These are phyloP conservation scores for Penicillium pancosmium DNA, from an alignment of 495 filamentous ascomycete species.

Conservation along the genomic window DNA sequence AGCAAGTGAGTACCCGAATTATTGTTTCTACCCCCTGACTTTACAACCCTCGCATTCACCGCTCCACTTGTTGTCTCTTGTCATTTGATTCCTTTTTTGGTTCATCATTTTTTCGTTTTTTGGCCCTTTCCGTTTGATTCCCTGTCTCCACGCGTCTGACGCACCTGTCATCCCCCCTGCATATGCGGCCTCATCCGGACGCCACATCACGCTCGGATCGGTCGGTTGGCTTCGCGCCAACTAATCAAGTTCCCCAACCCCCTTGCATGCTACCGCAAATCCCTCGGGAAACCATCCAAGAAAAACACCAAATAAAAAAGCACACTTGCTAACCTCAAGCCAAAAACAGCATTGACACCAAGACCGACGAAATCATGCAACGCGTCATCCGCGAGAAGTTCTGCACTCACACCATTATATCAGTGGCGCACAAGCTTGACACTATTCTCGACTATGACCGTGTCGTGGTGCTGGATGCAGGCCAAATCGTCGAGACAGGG, in stretches of 20 bases:
- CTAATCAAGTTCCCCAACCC: neutral
- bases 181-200: constrained; percentile 28
- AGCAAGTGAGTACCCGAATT: constrained; percentile 46
- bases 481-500: constrained; percentile 49
- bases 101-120: neutral
- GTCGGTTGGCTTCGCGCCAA: neutral
- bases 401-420: constrained; percentile 58
- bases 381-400: constrained; percentile 62
- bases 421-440: constrained; percentile 65
- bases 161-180: constrained; percentile 27
- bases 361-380: constrained; percentile 61
- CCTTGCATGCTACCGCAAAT: constrained; percentile 19
- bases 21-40: constrained; percentile 19
- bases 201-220: constrained; percentile 15
- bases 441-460: constrained; percentile 58
- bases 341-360: constrained; percentile 49
- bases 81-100: constrained; percentile 8
- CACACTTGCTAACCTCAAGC: constrained; percentile 6
- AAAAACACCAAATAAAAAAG: neutral
- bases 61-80: constrained; percentile 8
- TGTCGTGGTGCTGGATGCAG: constrained; percentile 50
- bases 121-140: neutral
- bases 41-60: constrained; percentile 17
- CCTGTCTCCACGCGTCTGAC: constrained; percentile 2
- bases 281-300: neutral